Base-by-base conservation (phyloP, 1,139 yeast species). In the Yamadazyma atlantica region DNA sequence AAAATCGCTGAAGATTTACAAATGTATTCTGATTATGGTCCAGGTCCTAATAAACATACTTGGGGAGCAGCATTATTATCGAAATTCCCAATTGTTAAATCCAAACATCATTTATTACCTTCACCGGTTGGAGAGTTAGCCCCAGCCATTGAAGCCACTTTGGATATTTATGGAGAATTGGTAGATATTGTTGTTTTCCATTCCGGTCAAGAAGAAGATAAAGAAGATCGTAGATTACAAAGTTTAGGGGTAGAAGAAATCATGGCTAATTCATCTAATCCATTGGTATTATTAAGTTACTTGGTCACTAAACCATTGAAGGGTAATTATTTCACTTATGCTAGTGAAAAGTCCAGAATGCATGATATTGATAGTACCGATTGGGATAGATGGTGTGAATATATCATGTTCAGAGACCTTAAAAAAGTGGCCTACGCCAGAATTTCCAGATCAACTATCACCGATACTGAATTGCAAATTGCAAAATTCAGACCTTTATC, bases 321-420 rank as follows among this genome's bases (percentile, higher is more conserved):
- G 56, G 97, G 97, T 12, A 90, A 92, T 63, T 92, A 92, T 68
- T 82, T 87, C 62, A 89, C 90, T 2, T 89, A 88, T 60, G 96
- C 90, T 13, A 82, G 95, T 53, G 85, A 84, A 37, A 63, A 69
- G 49, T 82, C 94, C 2, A 84, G 96, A 33, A 87, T 92, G 92
- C 79, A 82, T 51, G 98, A 92, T 60, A 89, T 92, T 49, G 98
- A 92, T 58, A 83, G 90, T 36, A 72, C 85, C 9, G 98, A 92
- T 59, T 87, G 94, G 85, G 98, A 92, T 58, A 79, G 98, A 66
- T 92, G 98, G 98, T 92, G 98, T 66, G 95, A 92, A 64, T 92
- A 92, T 64, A 89, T 92, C 45, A 67, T 92, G 49, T 92, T 85
- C 75, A 85, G 92, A 60, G 83, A 85, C 43, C 68, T 92, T 62